A percentile compares a stretch with the other conserved stretches of the same genome.
These are phyloP conservation scores for Ganoderma boninense DNA, from an alignment of 1,284 basidiomycete genomes.

Conservation along the genomic window DNA sequence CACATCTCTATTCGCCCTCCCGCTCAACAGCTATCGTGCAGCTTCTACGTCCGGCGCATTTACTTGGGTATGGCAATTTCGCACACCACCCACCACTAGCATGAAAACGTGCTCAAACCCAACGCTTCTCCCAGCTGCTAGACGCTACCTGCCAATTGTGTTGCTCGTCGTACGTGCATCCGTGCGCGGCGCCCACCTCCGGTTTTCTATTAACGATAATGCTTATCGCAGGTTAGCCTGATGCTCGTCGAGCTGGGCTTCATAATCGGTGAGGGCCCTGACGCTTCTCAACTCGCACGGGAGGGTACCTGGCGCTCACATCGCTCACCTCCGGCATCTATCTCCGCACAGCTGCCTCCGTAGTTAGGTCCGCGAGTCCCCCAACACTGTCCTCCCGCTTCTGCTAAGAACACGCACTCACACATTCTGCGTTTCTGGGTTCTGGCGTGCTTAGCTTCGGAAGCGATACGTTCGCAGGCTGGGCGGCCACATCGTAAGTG, in stretches of 20 bases:
- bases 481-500: background rate
- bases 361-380: background rate
- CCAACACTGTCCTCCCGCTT: background rate
- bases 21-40: background rate
- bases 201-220: background rate
- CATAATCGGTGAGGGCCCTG: background rate
- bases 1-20: background rate
- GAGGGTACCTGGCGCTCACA: background rate
- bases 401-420: background rate
- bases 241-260: conserved; percentile 2
- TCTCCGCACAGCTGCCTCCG: background rate
- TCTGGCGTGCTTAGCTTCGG: background rate
- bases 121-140: background rate
- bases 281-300: background rate
- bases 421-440: background rate
- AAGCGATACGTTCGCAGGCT: conserved; percentile 1
- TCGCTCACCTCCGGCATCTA: background rate
- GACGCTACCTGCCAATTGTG: background rate
- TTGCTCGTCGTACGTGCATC: background rate
- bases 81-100: background rate
- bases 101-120: background rate
- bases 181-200: too few species aligned
- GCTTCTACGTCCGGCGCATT: conserved; percentile 8
- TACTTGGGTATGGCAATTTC: background rate
- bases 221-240: background rate